Evolutionary conservation across 2,329 filamentous ascomycete species (phyloP).

Genomic region (Zasmidium angulare): DNA sequence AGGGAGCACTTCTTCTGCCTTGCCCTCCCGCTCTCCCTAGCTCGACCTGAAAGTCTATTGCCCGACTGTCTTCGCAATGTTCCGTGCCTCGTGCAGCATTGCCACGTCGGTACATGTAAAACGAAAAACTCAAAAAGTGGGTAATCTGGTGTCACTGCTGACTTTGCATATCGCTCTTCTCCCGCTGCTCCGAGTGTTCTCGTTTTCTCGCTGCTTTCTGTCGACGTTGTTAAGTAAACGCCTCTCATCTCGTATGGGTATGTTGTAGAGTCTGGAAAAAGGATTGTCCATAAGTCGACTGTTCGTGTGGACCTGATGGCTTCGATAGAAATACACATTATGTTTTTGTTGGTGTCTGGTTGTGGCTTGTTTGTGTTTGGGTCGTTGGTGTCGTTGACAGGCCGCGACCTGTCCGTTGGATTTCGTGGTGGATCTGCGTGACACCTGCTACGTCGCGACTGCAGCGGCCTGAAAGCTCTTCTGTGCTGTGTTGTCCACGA

Average conservation of each 20-base stretch:
- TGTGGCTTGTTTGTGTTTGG: background rate
- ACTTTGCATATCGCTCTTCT: background rate
- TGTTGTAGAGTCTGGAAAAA: background rate
- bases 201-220: background rate
- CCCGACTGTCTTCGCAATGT: too few species aligned
- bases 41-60: too few species aligned
- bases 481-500: background rate
- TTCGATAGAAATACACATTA: background rate
- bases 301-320: background rate
- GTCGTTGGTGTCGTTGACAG: background rate
- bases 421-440: background rate
- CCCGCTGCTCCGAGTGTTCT: background rate
- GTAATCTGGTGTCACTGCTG: background rate
- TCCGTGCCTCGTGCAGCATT: background rate
- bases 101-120: background rate
- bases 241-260: background rate
- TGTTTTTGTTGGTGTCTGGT: background rate
- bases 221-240: background rate
- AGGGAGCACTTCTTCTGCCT: too few species aligned
- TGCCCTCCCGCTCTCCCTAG: too few species aligned
- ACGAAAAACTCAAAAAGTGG: too few species aligned
- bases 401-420: background rate
- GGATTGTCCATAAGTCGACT: background rate
- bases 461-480: background rate
- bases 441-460: background rate